Evolutionary conservation across 768 basidiomycete species (phyloP), one percentile per base, ranked within the genome.

Genomic region (Heimioporus sp.): DNA sequence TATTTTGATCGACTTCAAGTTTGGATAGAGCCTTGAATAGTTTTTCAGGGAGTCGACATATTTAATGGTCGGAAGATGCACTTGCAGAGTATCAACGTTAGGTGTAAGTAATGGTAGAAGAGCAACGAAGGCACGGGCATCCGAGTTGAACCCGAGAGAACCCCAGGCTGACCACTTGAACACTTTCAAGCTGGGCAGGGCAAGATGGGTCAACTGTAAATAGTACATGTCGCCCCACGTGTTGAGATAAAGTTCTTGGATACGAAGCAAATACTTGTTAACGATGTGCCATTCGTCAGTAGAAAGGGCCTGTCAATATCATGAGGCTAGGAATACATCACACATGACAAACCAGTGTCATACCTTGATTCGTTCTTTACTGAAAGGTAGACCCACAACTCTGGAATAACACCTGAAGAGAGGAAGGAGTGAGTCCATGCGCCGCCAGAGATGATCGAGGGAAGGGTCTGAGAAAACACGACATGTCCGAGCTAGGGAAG

Each of bases 401-500:
- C 19, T 8, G 4, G 32, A 19, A 16, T 38, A 43, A 17, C 50
- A 40, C 21, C 12, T 21, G 30, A 36, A 10, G 17, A 53, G 51
- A 0, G 53, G 53, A 5, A 36, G 9, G 43, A 53, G 38, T 0
- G 43, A 53, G 16, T 31, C 31, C 32, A 53, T 10, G 9, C 16
- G 31, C 13, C 51, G 28, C 53, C 43, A 46, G 5, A 46, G 28
- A 42, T 28, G 43, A 12, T 53, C 39, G 16, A 53, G 51, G 24
- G 38, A 40, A 10, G 32, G 34, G 17, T 42, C 43, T 21, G 28
- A 41, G 32, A 53, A 40, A 7, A 32, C 38, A 17, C 39, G 28
- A 17, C 51, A 53, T 2, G 53, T 46, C 7, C 13, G 30, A 35
- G 52, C 52, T 6, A 52, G 21, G 11, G 40, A 15, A 34, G 10